These are phyloP conservation scores for Phytophthora vignae DNA, from an alignment of 352 stramenopile species.

Conservation along the genomic window DNA sequence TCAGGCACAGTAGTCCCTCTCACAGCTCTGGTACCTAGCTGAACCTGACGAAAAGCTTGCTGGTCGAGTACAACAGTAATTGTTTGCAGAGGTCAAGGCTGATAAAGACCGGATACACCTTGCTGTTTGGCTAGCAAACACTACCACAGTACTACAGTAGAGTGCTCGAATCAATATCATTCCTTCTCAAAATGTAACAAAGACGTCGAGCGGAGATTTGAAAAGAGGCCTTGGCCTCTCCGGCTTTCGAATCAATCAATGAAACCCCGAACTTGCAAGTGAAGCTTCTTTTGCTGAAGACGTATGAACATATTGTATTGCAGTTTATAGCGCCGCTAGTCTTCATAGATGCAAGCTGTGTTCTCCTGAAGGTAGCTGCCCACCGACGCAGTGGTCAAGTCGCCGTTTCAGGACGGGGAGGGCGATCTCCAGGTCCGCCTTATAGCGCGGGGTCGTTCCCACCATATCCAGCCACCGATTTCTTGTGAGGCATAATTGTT, in stretches of 20 bases:
- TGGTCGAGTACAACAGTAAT: not conserved
- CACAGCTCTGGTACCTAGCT: not conserved
- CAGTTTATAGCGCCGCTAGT: not conserved
- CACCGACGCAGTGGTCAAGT: not conserved
- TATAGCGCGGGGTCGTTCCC: not conserved
- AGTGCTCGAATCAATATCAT: too few relatives aligned
- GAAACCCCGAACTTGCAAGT: not conserved
- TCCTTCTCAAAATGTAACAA: not conserved
- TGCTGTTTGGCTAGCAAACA: too few relatives aligned
- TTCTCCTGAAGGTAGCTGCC: not conserved
- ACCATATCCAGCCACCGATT: too few relatives aligned
- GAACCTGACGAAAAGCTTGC: not conserved
- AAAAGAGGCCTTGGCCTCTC: not conserved
- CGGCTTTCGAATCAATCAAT: not conserved
- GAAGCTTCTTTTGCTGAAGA: too few relatives aligned
- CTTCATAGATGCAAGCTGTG: not conserved
- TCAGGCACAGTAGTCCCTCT: not conserved
- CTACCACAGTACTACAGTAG: too few relatives aligned
- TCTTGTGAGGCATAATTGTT: too few relatives aligned
- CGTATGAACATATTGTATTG: not conserved
- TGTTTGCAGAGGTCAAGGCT: too few relatives aligned
- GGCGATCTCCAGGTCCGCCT: not conserved
- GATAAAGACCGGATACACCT: too few relatives aligned
- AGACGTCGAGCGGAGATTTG: not conserved
- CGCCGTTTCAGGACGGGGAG: not conserved